Conservation (phyloP, 2,329 filamentous ascomycete genomes). For the Fusarium liriodendri region DNA sequence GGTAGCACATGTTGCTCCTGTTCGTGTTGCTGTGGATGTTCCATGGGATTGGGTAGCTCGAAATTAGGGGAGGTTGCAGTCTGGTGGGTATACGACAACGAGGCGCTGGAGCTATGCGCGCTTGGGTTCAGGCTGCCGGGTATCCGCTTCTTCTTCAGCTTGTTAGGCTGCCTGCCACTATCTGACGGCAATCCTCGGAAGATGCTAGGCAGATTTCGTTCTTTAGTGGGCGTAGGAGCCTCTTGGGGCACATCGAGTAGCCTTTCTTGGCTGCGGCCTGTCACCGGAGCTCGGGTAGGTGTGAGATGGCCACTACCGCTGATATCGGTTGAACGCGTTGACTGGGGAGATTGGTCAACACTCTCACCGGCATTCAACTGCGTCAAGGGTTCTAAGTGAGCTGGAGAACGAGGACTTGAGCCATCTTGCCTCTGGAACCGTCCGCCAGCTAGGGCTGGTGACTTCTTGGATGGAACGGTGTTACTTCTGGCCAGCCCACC, state of each 20-base stretch:
- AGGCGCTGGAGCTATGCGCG: constrained; percentile 89
- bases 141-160: constrained; percentile 87
- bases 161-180: constrained; percentile 82
- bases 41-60: constrained; percentile 61
- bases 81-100: constrained; percentile 64
- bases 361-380: constrained; percentile 45
- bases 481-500: constrained; percentile 77
- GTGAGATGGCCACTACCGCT: constrained; percentile 39
- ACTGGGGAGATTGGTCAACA: constrained; percentile 38
- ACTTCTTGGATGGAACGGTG: constrained; percentile 91
- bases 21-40: constrained; percentile 45
- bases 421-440: constrained; percentile 67
- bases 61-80: constrained; percentile 58
- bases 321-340: constrained; percentile 46
- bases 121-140: constrained; percentile 84
- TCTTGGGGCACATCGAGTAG: constrained; percentile 57
- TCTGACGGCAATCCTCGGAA: constrained; percentile 76
- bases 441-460: constrained; percentile 75
- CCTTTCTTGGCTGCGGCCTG: constrained; percentile 62
- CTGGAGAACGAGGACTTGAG: constrained; percentile 46
- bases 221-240: constrained; percentile 68
- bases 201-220: constrained; percentile 75
- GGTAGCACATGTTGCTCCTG: constrained; percentile 26
- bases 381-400: constrained; percentile 53
- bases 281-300: constrained; percentile 44